Evolutionary conservation across 441 rosid genomes (phyloP), one percentile per base, ranked within the genome.

Genomic region (Euphorbia schlechtendalii): DNA sequence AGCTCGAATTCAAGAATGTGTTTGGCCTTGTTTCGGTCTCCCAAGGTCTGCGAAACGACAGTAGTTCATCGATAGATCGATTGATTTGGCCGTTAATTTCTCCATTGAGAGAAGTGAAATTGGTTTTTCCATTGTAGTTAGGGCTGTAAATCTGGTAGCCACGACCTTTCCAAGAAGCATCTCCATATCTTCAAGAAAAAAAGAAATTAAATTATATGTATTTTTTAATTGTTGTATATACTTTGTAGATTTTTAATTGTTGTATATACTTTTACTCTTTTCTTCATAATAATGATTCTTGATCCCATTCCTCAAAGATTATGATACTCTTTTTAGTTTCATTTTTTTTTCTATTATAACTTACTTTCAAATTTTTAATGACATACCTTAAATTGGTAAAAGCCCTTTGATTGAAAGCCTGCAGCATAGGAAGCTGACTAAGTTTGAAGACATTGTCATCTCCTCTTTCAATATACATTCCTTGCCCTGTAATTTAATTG

Each of bases 361-460:
- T n/a, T n/a, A n/a, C n/a, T n/a, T n/a, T 40, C 15, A 1, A 45
- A 25, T 40, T 34, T n/a, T 12, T 17, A 22, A 17, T 17, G 1
- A 5, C 18, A 48, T 73, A 83, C 85, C 86, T 78, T 61, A 68
- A 74, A 69, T 72, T 76, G 7, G 84, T 66, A 58, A 79, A 71
- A 68, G 81, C 67, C 68, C 77, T 76, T 70, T 67, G 83, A 68
- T 78, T 78, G 70, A 87, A 86, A 72, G 76, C 76, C 69, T 79
- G 82, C 11, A 83, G 68, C 86, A 82, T 80, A 32, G 95, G 79
- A 66, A 86, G 81, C 41, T 84, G 89, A 78, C 82, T 79, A 67
- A 83, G 80, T 66, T 80, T 84, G 83, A 73, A 83, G 51, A 80
- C 68, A 67, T 74, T 83, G 64, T 74, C 76, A 74, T 75, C 78